phyloP scores from a whole-genome alignment of 1,139 yeast genomes.

The Diutina pseudorugosa region DNA sequence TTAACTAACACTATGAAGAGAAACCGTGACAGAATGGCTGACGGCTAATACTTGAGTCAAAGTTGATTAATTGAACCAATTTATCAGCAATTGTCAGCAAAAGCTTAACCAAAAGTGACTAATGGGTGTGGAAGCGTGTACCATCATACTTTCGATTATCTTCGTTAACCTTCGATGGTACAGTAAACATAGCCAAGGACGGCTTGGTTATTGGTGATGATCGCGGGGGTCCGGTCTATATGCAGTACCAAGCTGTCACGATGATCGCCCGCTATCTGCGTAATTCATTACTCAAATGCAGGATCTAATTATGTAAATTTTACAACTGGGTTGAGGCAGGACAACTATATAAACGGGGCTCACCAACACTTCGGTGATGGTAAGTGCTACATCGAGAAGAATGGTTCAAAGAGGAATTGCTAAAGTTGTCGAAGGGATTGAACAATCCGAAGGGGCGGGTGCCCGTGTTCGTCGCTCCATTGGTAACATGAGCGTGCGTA shows the following conservation, averaged over 20 bases:
- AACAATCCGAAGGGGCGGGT: constrained; percentile 82
- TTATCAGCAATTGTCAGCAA: too few relatives aligned
- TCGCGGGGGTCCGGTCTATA: not conserved
- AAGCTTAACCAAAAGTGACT: not conserved
- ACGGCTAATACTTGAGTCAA: too few relatives aligned
- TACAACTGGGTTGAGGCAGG: not conserved
- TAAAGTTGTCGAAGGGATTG: constrained; percentile 15
- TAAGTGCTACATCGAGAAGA: not conserved
- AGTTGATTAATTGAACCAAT: too few relatives aligned
- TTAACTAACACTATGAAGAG: not conserved
- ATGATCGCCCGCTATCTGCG: not conserved
- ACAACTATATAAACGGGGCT: not conserved
- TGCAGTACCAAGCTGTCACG: not conserved
- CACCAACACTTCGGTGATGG: not conserved
- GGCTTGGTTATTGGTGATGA: not conserved
- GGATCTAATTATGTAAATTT: not conserved
- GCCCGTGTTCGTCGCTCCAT: constrained; percentile 76
- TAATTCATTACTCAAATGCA: not conserved
- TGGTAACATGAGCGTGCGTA: constrained; percentile 55
- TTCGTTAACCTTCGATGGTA: too few relatives aligned
- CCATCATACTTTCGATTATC: too few relatives aligned
- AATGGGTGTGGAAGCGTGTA: not conserved
- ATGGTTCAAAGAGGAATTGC: not conserved
- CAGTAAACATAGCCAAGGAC: not conserved
- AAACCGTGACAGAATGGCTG: too few relatives aligned